A percentile compares a stretch with the other conserved stretches of the same genome.
Evolutionary conservation across 2,329 filamentous ascomycete species (phyloP).

Genomic region (Pseudogymnoascus sp.): DNA sequence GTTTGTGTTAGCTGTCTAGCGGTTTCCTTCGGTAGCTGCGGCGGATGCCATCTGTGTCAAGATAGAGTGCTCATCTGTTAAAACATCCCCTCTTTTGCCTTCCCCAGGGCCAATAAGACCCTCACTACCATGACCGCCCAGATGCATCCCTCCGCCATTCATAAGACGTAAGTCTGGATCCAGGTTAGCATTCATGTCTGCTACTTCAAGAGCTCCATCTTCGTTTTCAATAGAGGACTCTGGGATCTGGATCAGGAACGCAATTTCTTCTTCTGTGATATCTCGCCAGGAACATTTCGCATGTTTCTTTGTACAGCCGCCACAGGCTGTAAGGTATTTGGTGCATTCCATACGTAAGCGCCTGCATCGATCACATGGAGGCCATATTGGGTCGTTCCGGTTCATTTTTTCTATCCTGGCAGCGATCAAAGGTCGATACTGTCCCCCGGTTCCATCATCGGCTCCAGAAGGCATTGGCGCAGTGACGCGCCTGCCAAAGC

Average conservation of each 20-base stretch:
- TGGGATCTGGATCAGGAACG: constrained; percentile 11
- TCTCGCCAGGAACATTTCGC: constrained; percentile 82
- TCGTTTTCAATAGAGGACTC: constrained; percentile 7
- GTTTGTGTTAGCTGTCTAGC: constrained; percentile 1
- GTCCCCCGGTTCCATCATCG: constrained; percentile 23
- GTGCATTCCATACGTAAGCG: constrained; percentile 73
- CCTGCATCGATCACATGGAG: constrained; percentile 77
- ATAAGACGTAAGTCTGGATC: constrained; percentile 6
- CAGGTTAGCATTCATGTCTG: constrained; percentile 7
- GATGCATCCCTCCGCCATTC: constrained; percentile 9
- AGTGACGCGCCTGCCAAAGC: not conserved
- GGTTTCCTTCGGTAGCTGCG: constrained; percentile 15
- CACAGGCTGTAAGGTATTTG: constrained; percentile 79
- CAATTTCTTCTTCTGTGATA: constrained; percentile 62
- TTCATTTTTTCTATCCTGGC: constrained; percentile 67
- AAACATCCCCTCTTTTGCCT: constrained; percentile 13
- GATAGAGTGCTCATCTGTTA: constrained; percentile 16
- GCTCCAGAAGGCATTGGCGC: constrained; percentile 11
- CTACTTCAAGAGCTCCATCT: not conserved
- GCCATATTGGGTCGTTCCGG: constrained; percentile 68
- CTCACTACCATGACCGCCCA: not conserved
- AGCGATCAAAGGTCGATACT: constrained; percentile 58
- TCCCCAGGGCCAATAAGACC: not conserved
- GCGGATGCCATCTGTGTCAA: constrained; percentile 23
- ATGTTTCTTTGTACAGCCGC: constrained; percentile 84